A percentile compares a stretch with the other conserved stretches of the same genome.
Evolutionary conservation across 2,329 filamentous ascomycete genomes (phyloP).

Genomic region (Raffaelea ambrosiae): DNA sequence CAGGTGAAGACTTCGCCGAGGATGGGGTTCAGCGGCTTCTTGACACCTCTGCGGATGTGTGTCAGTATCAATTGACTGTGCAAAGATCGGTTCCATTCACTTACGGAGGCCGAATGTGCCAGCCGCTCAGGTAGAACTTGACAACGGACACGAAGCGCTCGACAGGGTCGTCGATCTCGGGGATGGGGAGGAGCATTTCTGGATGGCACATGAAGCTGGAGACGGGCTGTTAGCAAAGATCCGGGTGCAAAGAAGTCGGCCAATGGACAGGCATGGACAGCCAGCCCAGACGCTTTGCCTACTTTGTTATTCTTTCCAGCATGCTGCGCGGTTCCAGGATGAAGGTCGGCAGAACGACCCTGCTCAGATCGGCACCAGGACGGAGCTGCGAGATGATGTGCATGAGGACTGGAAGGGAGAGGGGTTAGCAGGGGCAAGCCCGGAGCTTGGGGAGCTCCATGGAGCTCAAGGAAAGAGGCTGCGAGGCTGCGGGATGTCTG

Average conservation of each 20-base stretch:
- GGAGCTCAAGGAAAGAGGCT: not conserved
- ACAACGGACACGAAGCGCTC: constrained; percentile 90
- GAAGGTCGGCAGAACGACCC: constrained; percentile 92
- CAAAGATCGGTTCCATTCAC: constrained; percentile 25
- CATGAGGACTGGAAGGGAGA: constrained; percentile 60
- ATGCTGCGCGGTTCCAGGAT: constrained; percentile 97
- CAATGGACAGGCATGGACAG: not conserved
- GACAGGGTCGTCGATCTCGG: constrained; percentile 78
- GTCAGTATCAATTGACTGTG: constrained; percentile 14
- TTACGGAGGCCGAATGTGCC: constrained; percentile 96
- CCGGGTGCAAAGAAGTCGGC: no score
- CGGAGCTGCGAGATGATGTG: constrained; percentile 97
- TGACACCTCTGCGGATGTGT: constrained; percentile 92
- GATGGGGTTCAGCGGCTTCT: constrained; percentile 95
- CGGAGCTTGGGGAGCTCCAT: not conserved
- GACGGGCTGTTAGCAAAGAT: not conserved
- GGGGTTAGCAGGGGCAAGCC: not conserved
- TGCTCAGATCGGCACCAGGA: constrained; percentile 87
- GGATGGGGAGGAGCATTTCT: constrained; percentile 84
- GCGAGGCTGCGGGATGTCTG: no score
- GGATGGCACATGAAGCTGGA: constrained; percentile 97
- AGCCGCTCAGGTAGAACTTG: constrained; percentile 96
- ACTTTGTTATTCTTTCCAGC: constrained; percentile 99
- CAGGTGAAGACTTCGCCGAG: constrained; percentile 91
- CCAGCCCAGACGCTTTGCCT: constrained; percentile 27